phyloP scores from a whole-genome alignment of 2,329 filamentous ascomycete genomes.

The Huntiella decipiens region DNA sequence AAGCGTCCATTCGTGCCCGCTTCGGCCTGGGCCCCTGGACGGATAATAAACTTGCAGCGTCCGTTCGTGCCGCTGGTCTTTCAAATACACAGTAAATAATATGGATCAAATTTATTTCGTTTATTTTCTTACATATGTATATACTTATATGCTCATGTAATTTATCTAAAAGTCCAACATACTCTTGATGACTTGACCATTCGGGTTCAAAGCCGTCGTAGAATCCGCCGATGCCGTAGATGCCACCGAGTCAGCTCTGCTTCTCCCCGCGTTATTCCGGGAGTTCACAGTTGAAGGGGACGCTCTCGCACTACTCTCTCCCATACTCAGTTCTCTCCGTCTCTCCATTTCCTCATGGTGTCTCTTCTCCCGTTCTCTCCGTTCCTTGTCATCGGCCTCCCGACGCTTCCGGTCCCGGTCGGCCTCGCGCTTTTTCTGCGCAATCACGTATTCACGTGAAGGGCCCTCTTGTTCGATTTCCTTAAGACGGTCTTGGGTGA shows the following conservation, averaged over 20 bases:
- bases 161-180: slow-evolving; percentile 35
- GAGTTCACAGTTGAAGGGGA: neutral
- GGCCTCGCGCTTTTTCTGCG: neutral
- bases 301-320: neutral
- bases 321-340: too few relatives aligned
- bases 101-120: neutral
- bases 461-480: slow-evolving; percentile 27
- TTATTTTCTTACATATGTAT: neutral
- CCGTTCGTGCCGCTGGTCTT: neutral
- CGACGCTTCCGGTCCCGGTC: neutral
- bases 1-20: slow-evolving; percentile 6
- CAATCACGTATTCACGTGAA: slow-evolving; percentile 19
- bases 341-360: neutral
- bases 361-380: neutral
- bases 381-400: neutral
- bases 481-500: slow-evolving; percentile 18
- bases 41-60: neutral
- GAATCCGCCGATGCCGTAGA: slow-evolving; percentile 22
- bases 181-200: slow-evolving; percentile 35
- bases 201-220: slow-evolving; percentile 28
- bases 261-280: slow-evolving; percentile 13
- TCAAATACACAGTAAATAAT: neutral
- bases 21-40: slow-evolving; percentile 6
- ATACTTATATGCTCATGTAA: neutral
- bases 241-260: slow-evolving; percentile 19